A percentile compares a stretch with the other conserved stretches of the same genome.
Evolutionary conservation across 441 rosid genomes (phyloP).

Genomic region (Bruguiera hainesii): DNA sequence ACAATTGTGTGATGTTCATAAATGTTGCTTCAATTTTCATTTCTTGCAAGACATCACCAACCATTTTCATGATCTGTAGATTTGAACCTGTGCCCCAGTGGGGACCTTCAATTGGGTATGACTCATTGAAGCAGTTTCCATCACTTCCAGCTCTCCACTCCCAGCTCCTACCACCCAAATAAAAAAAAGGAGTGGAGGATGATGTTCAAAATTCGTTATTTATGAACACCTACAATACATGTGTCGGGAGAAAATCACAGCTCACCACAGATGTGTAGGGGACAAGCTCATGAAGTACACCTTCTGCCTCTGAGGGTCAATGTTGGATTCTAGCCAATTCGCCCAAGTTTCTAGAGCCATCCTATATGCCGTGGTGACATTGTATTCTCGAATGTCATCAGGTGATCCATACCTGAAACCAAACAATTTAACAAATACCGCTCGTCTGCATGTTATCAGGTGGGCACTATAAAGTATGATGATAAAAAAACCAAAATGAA

Average conservation of each 20-base stretch:
- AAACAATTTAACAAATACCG: neutral
- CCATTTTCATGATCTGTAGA: slow-evolving; percentile 64
- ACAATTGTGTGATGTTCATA: slow-evolving; percentile 72
- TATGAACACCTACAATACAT: neutral
- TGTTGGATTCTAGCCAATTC: slow-evolving; percentile 63
- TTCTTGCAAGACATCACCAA: slow-evolving; percentile 38
- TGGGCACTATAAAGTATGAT: neutral
- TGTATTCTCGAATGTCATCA: slow-evolving; percentile 47
- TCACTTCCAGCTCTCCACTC: slow-evolving; percentile 84
- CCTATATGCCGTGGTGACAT: slow-evolving; percentile 66
- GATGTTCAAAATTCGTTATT: too few species aligned
- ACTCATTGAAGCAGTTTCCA: slow-evolving; percentile 75
- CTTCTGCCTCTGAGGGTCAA: slow-evolving; percentile 55
- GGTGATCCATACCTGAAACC: slow-evolving; percentile 52
- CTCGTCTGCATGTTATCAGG: too few species aligned
- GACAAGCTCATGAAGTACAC: slow-evolving; percentile 93
- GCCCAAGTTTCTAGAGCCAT: slow-evolving; percentile 81
- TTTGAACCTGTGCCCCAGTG: slow-evolving; percentile 94
- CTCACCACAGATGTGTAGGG: slow-evolving; percentile 89
- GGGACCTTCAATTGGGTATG: slow-evolving; percentile 56
- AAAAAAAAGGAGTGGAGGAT: too few species aligned
- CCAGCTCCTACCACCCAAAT: slow-evolving; percentile 57
- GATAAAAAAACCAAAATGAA: neutral
- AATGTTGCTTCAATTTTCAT: slow-evolving; percentile 52
- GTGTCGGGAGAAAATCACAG: neutral